Conservation (phyloP, 768 basidiomycete genomes). For the Exsudoporus frostii region DNA sequence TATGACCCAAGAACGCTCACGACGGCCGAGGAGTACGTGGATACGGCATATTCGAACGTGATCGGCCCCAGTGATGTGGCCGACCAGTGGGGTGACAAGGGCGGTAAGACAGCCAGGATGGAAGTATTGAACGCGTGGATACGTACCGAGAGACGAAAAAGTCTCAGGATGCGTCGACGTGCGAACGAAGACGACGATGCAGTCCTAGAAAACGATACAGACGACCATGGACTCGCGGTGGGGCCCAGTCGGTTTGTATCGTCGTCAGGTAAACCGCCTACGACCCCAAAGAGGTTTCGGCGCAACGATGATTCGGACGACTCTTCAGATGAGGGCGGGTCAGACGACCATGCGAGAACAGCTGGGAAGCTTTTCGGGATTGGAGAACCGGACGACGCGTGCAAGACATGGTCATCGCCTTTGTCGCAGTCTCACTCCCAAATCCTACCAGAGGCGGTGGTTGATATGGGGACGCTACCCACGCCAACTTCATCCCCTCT, state of each 20-base stretch:
- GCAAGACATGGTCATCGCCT: conserved; percentile 18
- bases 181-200: conserved; percentile 13
- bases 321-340: conserved; percentile 40
- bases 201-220: neutral
- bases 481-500: conserved; percentile 29
- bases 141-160: conserved; percentile 30
- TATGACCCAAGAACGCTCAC: neutral
- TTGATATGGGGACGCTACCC: conserved; percentile 8
- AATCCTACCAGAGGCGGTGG: neutral
- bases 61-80: conserved; percentile 54
- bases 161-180: conserved; percentile 30
- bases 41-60: conserved; percentile 63
- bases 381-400: conserved; percentile 23
- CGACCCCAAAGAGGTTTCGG: neutral
- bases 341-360: conserved; percentile 50
- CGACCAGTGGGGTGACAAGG: conserved; percentile 53
- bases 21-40: conserved; percentile 32
- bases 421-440: conserved; percentile 9
- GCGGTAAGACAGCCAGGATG: conserved; percentile 42
- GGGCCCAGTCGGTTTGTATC: neutral
- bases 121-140: conserved; percentile 45
- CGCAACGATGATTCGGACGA: conserved; percentile 43
- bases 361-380: conserved; percentile 55
- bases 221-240: neutral
- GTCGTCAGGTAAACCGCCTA: neutral